Base-by-base conservation (phyloP, 495 filamentous ascomycete species). In the Tuber aestivum region DNA sequence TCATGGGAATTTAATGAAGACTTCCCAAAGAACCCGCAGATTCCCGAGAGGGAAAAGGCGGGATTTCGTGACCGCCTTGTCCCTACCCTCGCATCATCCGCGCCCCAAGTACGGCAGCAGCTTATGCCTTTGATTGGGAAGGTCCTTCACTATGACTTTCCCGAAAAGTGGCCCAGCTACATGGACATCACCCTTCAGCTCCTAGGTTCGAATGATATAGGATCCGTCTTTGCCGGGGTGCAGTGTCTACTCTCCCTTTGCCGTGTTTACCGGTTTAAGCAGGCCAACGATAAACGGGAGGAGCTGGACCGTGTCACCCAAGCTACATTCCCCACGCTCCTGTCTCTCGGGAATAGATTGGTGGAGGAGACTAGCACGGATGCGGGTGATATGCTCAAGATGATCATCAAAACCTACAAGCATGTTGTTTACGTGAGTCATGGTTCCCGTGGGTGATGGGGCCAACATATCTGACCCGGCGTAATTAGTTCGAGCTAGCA, bases 251-350 rank as follows among this genome's bases (percentile, higher is more conserved):
- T 97, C 77, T 93, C 94, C 48, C 91, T 97, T 80, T 97, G 94
- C 86, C 91, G 93, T 56, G 92, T 95, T 68, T 99, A 97, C 84
- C 87, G 95, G 78, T 99, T 96, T 87, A 97, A 97, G 87, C 86
- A 87, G 18, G 89, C 90, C 41, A 90, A 89, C 70, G 92, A 94
- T 61, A 93, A 90, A 83, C 85, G 94, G 79, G 88, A 87, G 23
- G 93, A 97, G 77, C 95, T 99, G 79, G 94, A 97, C 83, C 95
- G 92, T 84, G 97, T 99, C 77, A 91, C 97, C 75, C 92, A 93
- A 84, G 89, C 91, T 65, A 92, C 92, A 42, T 99, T 99, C 85
- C 95, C 96, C n/a, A 90, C 93, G 75, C 87, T 98, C 75, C 87
- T 98, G 77, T 86, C 86, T 77, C 95, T 99, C 81, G 95, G 95